Evolutionary conservation across 2,329 filamentous ascomycete genomes (phyloP).

Genomic region (Magnaporthiopsis rhizophila): DNA sequence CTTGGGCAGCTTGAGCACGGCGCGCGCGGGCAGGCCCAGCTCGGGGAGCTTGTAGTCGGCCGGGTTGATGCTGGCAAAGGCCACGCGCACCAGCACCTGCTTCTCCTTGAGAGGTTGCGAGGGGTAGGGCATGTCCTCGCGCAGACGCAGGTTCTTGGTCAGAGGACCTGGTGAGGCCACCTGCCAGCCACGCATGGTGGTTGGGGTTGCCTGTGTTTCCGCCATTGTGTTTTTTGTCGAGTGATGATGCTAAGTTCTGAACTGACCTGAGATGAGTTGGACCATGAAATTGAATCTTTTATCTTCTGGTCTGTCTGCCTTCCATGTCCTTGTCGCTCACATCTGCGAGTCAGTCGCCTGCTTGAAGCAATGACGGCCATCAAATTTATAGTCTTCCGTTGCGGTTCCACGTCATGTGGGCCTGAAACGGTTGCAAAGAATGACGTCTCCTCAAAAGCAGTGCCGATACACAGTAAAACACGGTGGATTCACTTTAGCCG

Average conservation of each 20-base stretch:
- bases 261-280: too few species aligned
- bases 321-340: too few species aligned
- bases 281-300: too few species aligned
- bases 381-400: too few species aligned
- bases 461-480: too few species aligned
- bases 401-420: too few species aligned
- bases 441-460: too few species aligned
- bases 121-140: not conserved
- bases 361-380: too few species aligned
- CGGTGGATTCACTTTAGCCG: too few species aligned
- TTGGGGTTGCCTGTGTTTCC: not conserved
- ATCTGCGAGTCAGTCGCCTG: too few species aligned
- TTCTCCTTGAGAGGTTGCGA: slow-evolving; percentile 2
- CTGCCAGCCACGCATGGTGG: slow-evolving; percentile 7
- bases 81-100: slow-evolving; percentile 24
- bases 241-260: too few species aligned
- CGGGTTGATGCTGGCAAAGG: slow-evolving; percentile 48
- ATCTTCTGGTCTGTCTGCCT: not conserved
- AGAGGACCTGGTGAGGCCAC: not conserved
- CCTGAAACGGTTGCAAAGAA: too few species aligned
- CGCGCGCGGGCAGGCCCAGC: slow-evolving; percentile 28
- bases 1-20: slow-evolving; percentile 31
- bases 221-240: not conserved
- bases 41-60: slow-evolving; percentile 58
- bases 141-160: not conserved